A percentile compares a stretch with the other conserved stretches of the same genome.
These are phyloP conservation scores for Amoebophrya sp. DNA, from an alignment of 169 alveolate species.

Conservation along the genomic window DNA sequence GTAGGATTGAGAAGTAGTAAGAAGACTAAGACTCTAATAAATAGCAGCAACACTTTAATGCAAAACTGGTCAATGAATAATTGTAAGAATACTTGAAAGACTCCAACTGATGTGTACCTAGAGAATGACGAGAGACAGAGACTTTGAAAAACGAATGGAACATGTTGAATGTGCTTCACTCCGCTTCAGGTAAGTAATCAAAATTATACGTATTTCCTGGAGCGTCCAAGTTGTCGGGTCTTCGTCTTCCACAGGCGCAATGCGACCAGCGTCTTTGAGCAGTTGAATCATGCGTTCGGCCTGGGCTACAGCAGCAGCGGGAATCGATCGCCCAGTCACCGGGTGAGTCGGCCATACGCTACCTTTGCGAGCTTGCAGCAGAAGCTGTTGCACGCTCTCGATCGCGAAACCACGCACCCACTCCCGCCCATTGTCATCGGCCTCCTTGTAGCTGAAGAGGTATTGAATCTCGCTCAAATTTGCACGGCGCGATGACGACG, in stretches of 20 bases:
- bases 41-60: neutral
- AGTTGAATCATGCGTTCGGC: neutral
- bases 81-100: too few species aligned
- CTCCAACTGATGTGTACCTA: neutral
- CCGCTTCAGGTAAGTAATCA: too few species aligned
- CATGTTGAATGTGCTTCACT: too few species aligned
- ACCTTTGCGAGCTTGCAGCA: neutral
- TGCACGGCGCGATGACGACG: too few species aligned
- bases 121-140: neutral
- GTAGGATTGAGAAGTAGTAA: neutral
- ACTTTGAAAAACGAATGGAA: neutral
- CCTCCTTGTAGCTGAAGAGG: neutral
- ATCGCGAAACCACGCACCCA: constrained; percentile 6
- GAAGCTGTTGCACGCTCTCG: neutral
- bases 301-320: neutral
- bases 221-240: neutral
- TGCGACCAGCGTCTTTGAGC: neutral
- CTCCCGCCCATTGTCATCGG: neutral
- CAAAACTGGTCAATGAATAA: neutral
- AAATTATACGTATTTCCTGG: neutral
- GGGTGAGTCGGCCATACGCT: neutral
- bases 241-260: neutral
- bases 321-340: neutral
- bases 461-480: neutral
- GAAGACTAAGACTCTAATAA: neutral